These are phyloP conservation scores for Penicillium italicum DNA, from an alignment of 2,329 filamentous ascomycete genomes.

Conservation along the genomic window DNA sequence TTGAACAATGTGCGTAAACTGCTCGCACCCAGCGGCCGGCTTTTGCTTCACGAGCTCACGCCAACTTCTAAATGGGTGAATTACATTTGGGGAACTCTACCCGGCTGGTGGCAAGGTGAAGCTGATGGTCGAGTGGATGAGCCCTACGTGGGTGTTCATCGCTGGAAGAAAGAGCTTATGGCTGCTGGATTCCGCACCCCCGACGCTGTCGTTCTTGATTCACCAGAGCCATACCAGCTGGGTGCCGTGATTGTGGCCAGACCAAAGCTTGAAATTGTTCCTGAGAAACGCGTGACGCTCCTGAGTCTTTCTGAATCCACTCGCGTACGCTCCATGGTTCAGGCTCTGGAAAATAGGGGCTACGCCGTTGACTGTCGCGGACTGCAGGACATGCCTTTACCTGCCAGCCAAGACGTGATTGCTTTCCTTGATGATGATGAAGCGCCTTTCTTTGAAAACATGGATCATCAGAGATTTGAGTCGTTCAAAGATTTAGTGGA, in stretches of 20 bases:
- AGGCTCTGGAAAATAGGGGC: not conserved
- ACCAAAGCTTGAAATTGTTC: not conserved
- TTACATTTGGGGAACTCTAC: slow-evolving; percentile 34
- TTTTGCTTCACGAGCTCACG: slow-evolving; percentile 46
- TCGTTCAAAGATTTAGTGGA: slow-evolving; percentile 8
- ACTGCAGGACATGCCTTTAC: not conserved
- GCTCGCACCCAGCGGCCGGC: slow-evolving; percentile 43
- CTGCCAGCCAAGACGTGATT: slow-evolving; percentile 11
- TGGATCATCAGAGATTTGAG: not conserved
- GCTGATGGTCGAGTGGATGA: slow-evolving; percentile 15
- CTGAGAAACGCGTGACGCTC: not conserved
- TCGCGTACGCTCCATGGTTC: not conserved
- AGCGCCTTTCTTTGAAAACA: slow-evolving; percentile 12
- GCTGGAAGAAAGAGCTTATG: slow-evolving; percentile 19
- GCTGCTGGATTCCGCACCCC: slow-evolving; percentile 17
- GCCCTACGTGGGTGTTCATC: slow-evolving; percentile 17
- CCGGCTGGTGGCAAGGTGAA: slow-evolving; percentile 41
- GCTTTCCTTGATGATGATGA: slow-evolving; percentile 14
- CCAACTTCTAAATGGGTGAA: slow-evolving; percentile 13
- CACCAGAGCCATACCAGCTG: slow-evolving; percentile 9
- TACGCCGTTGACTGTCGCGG: slow-evolving; percentile 3
- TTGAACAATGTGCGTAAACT: slow-evolving; percentile 27
- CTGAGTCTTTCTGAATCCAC: not conserved
- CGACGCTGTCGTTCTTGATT: slow-evolving; percentile 8
- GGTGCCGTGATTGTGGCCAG: slow-evolving; percentile 8